Base-by-base conservation (phyloP, 257 asterid species). In the Echium plantagineum region DNA sequence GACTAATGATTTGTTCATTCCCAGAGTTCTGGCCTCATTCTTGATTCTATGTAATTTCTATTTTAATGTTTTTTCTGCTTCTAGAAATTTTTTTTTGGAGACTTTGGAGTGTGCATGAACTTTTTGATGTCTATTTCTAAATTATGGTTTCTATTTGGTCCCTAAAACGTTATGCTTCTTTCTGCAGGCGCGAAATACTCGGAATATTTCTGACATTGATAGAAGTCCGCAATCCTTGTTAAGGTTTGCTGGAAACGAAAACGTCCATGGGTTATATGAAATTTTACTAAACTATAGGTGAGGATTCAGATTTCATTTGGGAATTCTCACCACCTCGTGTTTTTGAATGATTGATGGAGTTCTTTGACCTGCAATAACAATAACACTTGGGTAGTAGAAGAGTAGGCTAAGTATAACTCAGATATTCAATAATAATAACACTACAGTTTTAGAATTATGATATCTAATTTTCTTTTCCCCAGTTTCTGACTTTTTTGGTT, bases 231-330 rank as follows among this genome's bases (percentile, higher is more conserved):
- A 93, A 62, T 93, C 97, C 35, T 69, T 86, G 64, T 78, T 93
- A 82, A 75, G 72, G 88, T 69, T 84, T 71, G 63, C 72, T 62
- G 96, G 98, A 74, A 77, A 83, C 68, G 72, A 73, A 72, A 81
- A 75, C 62, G 86, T 84, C 32, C 94, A 89, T 56, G 93, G 79
- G 13, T 67, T 93, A 71, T 93, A 82, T 57, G 97, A 88, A 63
- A 74, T 88, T 72, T 76, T 93, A 66, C 74, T 89, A 58, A 86
- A 89, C 70, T 85, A 81, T 70, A 86, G 98, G 97, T 89, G 48
- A 73, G 83, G 83, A 9, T 35, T 35, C 46, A 35, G 46, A 35
- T 35, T 8, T 8, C 46, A 35, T 35, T 7, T 35, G 46, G 46
- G 13, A 24, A 9, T 35, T 35, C 46, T 60, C 55, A 60, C 63